Evolutionary conservation across 2,329 filamentous ascomycete species (phyloP).

Genomic region (Amylocarpus encephaloides): DNA sequence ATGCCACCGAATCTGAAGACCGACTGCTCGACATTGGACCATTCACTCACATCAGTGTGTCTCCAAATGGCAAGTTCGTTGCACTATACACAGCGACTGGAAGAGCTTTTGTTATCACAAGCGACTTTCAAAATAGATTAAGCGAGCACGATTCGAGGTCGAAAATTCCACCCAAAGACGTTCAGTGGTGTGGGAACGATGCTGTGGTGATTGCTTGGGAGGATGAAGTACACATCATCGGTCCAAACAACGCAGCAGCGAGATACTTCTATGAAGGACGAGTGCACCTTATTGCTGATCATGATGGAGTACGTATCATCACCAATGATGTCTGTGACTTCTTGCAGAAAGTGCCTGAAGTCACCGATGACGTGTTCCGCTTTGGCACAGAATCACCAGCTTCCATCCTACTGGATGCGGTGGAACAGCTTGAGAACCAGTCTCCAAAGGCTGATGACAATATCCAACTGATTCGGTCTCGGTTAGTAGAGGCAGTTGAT

Average conservation of each 20-base stretch:
- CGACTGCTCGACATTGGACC: constrained; percentile 85
- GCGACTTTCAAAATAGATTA: constrained; percentile 87
- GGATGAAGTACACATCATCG: constrained; percentile 91
- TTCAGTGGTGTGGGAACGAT: constrained; percentile 96
- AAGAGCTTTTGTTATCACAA: constrained; percentile 86
- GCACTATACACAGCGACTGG: constrained; percentile 82
- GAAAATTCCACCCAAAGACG: constrained; percentile 74
- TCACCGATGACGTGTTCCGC: constrained; percentile 83
- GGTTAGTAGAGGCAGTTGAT: constrained; percentile 87
- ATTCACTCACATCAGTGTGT: constrained; percentile 84
- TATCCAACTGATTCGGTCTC: constrained; percentile 85
- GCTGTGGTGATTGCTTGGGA: constrained; percentile 94
- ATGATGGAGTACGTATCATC: constrained; percentile 82
- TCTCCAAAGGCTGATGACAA: constrained; percentile 97
- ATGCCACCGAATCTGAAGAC: constrained; percentile 86
- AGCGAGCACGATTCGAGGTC: constrained; percentile 89
- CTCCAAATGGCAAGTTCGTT: constrained; percentile 82
- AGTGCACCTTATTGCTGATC: constrained; percentile 76
- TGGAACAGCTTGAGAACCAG: constrained; percentile 83
- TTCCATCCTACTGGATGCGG: constrained; percentile 87
- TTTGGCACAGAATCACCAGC: constrained; percentile 83
- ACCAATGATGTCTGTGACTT: constrained; percentile 97
- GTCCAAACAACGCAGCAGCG: constrained; percentile 68
- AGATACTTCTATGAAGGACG: constrained; percentile 86
- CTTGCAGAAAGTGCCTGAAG: constrained; percentile 83